Percentiles rank a stretch among this genome's conserved stretches.
Conservation (phyloP, 1,139 yeast genomes). For the Yamadazyma dendronema region DNA sequence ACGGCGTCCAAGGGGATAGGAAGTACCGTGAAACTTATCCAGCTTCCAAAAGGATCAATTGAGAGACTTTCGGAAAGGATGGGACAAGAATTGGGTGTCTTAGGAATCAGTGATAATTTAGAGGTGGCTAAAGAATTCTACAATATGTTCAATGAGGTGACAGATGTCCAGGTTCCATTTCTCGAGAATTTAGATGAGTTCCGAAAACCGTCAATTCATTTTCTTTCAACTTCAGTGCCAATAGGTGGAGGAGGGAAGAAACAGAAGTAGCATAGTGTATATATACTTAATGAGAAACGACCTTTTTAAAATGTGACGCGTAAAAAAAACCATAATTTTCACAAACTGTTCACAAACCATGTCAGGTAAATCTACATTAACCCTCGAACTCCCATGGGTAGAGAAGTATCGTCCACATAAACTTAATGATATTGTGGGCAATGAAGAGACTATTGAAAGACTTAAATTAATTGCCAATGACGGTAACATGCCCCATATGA, state of each 20-base stretch:
- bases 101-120: conserved; percentile 26
- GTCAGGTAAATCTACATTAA: conserved; percentile 12
- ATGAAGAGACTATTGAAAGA: conserved; percentile 84
- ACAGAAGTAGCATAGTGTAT: no score
- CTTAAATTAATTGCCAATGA: conserved; percentile 81
- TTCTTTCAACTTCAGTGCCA: conserved; percentile 43
- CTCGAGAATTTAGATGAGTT: conserved; percentile 25
- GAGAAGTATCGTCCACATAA: conserved; percentile 87
- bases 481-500: conserved; percentile 97
- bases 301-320: conserved; percentile 1
- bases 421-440: conserved; percentile 87
- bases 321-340: not conserved
- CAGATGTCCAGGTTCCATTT: conserved; percentile 48
- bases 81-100: conserved; percentile 25
- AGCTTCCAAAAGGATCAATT: conserved; percentile 51
- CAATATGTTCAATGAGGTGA: conserved; percentile 30
- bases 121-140: conserved; percentile 29
- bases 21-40: conserved; percentile 44
- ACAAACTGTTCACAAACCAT: no score
- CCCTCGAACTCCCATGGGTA: conserved; percentile 66
- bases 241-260: conserved; percentile 18
- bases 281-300: not conserved
- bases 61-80: conserved; percentile 32
- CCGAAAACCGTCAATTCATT: conserved; percentile 34
- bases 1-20: conserved; percentile 37